Evolutionary conservation across 2,329 filamentous ascomycete genomes (phyloP).

Genomic region (Claviceps sorghi): DNA sequence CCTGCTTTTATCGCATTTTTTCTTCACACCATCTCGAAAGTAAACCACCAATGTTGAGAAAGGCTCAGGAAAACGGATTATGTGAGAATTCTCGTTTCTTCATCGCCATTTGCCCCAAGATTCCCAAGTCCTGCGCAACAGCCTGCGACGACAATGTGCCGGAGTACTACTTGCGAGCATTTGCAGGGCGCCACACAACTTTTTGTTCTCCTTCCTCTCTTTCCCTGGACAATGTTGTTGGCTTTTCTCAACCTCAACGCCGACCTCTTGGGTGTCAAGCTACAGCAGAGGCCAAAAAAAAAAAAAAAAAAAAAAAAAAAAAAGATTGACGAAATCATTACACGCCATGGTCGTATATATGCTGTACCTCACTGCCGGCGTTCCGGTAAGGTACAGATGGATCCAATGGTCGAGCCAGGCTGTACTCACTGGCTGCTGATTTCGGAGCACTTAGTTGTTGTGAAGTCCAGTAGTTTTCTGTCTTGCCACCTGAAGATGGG

Average conservation of each 20-base stretch:
- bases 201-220: neutral
- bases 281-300: neutral
- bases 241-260: neutral
- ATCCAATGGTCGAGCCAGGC: conserved; percentile 34
- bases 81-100: neutral
- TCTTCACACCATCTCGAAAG: neutral
- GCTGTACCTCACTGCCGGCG: neutral
- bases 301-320: neutral
- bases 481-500: conserved; percentile 17
- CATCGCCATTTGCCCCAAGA: neutral
- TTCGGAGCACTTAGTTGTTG: conserved; percentile 43
- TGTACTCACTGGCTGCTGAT: conserved; percentile 37
- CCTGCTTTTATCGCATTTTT: neutral
- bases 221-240: neutral
- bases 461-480: conserved; percentile 34
- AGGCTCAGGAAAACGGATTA: neutral
- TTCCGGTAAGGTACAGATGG: neutral
- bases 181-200: neutral
- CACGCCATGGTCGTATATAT: conserved; percentile 1
- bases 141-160: neutral
- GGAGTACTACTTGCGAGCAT: neutral
- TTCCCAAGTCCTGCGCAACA: neutral
- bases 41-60: neutral
- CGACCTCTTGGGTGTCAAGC: neutral
- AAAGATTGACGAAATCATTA: neutral